These are phyloP conservation scores for Aspergillus bertholletiae DNA, from an alignment of 495 filamentous ascomycete species.

Conservation along the genomic window DNA sequence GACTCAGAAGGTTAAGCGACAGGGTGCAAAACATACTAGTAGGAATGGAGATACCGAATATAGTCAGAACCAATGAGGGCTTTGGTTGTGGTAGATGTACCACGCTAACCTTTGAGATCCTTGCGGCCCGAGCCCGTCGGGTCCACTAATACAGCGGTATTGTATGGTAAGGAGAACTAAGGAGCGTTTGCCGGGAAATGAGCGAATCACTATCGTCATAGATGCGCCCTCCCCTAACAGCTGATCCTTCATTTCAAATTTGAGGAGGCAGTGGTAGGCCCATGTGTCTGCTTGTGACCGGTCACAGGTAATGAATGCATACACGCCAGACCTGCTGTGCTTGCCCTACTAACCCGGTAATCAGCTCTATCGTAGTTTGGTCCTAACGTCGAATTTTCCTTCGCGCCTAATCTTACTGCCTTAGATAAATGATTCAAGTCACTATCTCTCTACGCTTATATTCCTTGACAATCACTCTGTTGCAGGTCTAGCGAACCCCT, in stretches of 20 bases:
- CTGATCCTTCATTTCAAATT: background rate
- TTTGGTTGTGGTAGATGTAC: background rate
- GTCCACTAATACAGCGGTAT: background rate
- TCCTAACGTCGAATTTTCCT: background rate
- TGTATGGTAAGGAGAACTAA: background rate
- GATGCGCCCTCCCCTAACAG: background rate
- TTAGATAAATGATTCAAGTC: background rate
- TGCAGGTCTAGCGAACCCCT: background rate
- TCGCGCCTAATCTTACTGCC: background rate
- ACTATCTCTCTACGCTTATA: background rate
- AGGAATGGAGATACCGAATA: background rate
- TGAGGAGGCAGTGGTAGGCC: background rate
- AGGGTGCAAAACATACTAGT: background rate
- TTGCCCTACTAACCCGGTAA: background rate
- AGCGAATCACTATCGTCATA: background rate
- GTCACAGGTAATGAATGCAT: too few species aligned
- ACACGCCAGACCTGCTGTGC: constrained; percentile 1
- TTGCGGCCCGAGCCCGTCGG: background rate
- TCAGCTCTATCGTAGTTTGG: background rate
- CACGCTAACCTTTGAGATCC: background rate
- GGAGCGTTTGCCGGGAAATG: background rate
- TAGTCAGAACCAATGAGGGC: background rate
- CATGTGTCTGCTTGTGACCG: constrained; percentile 3
- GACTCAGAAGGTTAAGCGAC: background rate
- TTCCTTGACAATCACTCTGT: background rate